phyloP scores from a whole-genome alignment of 192 early-diverging fungal species.

The Phlyctochytrium bullatum region DNA sequence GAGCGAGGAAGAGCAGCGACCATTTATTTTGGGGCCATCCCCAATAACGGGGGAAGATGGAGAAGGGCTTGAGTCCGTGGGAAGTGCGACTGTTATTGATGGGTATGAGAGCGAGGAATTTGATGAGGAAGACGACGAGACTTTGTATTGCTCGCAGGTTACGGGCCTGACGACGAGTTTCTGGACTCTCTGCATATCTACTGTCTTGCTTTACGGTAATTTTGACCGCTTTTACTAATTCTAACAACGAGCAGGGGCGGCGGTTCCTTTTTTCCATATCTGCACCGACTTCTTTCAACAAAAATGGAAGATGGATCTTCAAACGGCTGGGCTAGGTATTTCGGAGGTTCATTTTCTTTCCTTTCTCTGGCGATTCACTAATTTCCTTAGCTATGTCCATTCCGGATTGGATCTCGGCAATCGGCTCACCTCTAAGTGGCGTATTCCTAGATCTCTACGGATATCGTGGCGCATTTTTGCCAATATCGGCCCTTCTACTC shows the following conservation, averaged over 20 bases:
- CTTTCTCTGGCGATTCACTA: background rate
- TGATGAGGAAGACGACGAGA: conserved; percentile 44
- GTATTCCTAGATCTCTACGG: conserved; percentile 54
- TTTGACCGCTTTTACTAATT: conserved; percentile 1
- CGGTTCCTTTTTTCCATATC: conserved; percentile 63
- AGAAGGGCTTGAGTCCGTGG: background rate
- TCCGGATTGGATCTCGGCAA: conserved; percentile 58
- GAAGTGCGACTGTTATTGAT: background rate
- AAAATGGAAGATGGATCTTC: conserved; percentile 58
- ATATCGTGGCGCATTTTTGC: conserved; percentile 43
- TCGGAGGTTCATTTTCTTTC: background rate
- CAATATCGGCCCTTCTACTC: conserved; percentile 46
- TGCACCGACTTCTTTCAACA: conserved; percentile 61
- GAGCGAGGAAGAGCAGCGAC: conserved; percentile 6
- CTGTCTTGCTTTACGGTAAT: conserved; percentile 50
- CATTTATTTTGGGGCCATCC: background rate
- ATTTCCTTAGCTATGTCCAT: conserved; percentile 53
- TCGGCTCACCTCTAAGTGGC: conserved; percentile 58
- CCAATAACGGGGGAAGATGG: no score
- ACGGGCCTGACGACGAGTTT: conserved; percentile 32
- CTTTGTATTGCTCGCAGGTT: conserved; percentile 36
- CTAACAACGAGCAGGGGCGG: conserved; percentile 23
- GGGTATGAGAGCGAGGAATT: conserved; percentile 31
- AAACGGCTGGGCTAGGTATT: conserved; percentile 55
- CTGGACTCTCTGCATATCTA: conserved; percentile 53